These are phyloP conservation scores for Phytopythium helicoides DNA, from an alignment of 352 stramenopile species.

Conservation along the genomic window DNA sequence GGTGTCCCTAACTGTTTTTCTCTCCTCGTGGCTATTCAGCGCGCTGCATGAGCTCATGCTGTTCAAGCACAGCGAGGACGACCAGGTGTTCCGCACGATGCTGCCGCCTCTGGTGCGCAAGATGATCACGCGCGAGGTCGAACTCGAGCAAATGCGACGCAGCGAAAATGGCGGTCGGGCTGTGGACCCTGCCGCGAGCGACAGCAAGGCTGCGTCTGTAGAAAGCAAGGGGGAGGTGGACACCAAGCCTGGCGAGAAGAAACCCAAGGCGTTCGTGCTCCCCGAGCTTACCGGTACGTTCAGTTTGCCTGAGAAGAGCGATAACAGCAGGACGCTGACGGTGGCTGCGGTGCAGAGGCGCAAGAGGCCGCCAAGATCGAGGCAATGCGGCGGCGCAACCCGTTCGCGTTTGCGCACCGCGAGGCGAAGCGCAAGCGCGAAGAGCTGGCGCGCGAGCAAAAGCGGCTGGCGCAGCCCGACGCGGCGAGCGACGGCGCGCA, in stretches of 20 bases:
- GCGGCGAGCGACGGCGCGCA: conserved; percentile 10
- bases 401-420: conserved; percentile 78
- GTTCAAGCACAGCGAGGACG: conserved; percentile 43
- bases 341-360: conserved; percentile 27
- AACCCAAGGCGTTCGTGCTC: conserved; percentile 41
- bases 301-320: background rate
- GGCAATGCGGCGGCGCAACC: conserved; percentile 62
- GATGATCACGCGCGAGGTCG: conserved; percentile 78
- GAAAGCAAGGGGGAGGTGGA: conserved; percentile 9
- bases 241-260: conserved; percentile 19
- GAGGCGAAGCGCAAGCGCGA: conserved; percentile 78
- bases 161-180: conserved; percentile 32
- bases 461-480: conserved; percentile 24
- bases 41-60: conserved; percentile 66
- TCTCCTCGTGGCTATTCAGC: conserved; percentile 26
- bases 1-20: too few species aligned
- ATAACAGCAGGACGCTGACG: background rate
- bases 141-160: conserved; percentile 76
- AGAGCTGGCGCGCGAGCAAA: conserved; percentile 40
- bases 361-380: conserved; percentile 65
- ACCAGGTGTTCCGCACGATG: conserved; percentile 25
- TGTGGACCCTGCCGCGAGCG: conserved; percentile 4
- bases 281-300: conserved; percentile 55
- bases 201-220: conserved; percentile 1
- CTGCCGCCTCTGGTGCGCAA: conserved; percentile 66